Conservation (phyloP, 495 filamentous ascomycete species). For the Aspergillus coremiiformis region DNA sequence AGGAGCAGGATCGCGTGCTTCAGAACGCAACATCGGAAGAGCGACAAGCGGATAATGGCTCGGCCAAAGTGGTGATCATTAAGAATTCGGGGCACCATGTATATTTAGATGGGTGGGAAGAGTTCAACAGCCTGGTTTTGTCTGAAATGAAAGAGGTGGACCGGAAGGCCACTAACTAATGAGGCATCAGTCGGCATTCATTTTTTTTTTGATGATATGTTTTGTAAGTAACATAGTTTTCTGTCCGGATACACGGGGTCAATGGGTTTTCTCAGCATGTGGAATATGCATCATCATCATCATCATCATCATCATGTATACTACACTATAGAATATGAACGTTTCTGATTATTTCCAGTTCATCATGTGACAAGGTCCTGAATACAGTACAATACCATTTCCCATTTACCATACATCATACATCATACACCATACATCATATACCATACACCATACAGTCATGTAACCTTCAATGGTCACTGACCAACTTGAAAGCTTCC, state of each 20-base stretch:
- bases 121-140: constrained; percentile 74
- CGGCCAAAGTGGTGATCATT: constrained; percentile 78
- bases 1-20: constrained; percentile 53
- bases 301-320: too few relatives aligned
- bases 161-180: constrained; percentile 75
- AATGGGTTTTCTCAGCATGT: background rate
- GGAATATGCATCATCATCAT: background rate
- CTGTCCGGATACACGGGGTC: background rate
- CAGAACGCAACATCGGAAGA: constrained; percentile 58
- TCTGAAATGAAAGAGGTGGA: constrained; percentile 61
- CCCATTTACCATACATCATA: too few relatives aligned
- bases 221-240: background rate
- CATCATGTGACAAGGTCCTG: background rate
- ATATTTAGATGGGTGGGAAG: constrained; percentile 85
- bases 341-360: too few relatives aligned
- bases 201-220: background rate
- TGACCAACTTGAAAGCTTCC: too few relatives aligned
- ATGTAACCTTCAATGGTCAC: too few relatives aligned
- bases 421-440: background rate
- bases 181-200: background rate
- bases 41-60: constrained; percentile 62
- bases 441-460: background rate
- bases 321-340: too few relatives aligned
- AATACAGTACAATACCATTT: background rate
- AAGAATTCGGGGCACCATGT: constrained; percentile 83